Evolutionary conservation across 345 rosid genomes (phyloP).

Genomic region (Gossypium australe): DNA sequence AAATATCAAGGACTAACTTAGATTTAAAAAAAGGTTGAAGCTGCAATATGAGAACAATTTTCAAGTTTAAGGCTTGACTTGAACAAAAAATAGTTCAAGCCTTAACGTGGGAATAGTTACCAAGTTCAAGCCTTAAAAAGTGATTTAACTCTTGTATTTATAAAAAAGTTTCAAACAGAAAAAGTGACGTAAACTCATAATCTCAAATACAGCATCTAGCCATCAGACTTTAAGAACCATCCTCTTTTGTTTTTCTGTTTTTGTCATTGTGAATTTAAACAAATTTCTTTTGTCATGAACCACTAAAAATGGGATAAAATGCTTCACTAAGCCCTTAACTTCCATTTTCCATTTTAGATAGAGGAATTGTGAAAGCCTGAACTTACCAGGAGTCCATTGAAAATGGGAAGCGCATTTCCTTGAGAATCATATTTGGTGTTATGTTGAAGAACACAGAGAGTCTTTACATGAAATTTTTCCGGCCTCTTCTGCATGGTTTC

Average conservation of each 20-base stretch:
- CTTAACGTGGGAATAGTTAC: too few species aligned
- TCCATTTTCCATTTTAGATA: background rate
- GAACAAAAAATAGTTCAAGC: too few species aligned
- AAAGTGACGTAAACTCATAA: background rate
- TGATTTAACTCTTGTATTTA: too few species aligned
- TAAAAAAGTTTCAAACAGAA: background rate
- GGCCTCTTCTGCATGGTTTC: slow-evolving; percentile 51
- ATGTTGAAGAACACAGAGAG: slow-evolving; percentile 60
- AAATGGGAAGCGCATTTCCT: slow-evolving; percentile 58
- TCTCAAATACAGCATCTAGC: background rate
- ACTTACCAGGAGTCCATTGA: slow-evolving; percentile 68
- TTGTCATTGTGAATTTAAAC: background rate
- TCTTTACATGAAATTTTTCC: slow-evolving; percentile 63
- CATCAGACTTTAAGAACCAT: background rate
- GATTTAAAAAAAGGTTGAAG: too few species aligned
- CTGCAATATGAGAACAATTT: too few species aligned
- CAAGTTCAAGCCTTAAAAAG: too few species aligned
- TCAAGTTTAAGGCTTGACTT: too few species aligned
- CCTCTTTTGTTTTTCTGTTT: too few species aligned
- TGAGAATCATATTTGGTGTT: slow-evolving; percentile 67
- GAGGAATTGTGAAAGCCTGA: background rate
- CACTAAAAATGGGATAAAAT: background rate
- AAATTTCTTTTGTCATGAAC: background rate
- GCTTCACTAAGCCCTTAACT: slow-evolving; percentile 3
- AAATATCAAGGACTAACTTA: too few species aligned